These are phyloP conservation scores for Peribolospora kevripleyi DNA, from an alignment of 768 basidiomycete species.

Conservation along the genomic window DNA sequence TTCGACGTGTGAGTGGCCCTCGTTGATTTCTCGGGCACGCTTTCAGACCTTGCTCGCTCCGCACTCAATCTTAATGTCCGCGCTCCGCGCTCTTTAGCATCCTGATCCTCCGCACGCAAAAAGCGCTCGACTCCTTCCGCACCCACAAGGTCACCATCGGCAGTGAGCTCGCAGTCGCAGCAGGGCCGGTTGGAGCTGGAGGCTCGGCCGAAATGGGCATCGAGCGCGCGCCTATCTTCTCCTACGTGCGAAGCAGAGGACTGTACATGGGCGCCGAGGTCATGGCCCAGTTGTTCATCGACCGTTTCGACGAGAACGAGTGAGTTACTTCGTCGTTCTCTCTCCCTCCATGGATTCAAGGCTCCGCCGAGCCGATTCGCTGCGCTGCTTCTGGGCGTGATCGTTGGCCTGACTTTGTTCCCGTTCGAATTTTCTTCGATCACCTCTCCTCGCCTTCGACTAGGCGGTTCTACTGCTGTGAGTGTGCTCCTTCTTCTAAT, in stretches of 20 bases:
- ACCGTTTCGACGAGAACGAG: conserved; percentile 12
- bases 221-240: conserved; percentile 11
- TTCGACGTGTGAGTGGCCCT: not conserved
- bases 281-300: conserved; percentile 11
- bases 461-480: not conserved
- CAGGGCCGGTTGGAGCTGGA: conserved; percentile 13
- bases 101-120: conserved; percentile 11
- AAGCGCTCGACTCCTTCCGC: conserved; percentile 13
- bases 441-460: too few species aligned
- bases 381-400: not conserved
- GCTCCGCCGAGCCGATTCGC: not conserved
- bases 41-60: not conserved
- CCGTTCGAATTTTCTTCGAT: too few species aligned
- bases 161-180: conserved; percentile 10
- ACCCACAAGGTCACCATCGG: conserved; percentile 13
- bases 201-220: conserved; percentile 10
- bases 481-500: too few species aligned
- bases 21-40: too few species aligned
- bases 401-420: too few species aligned
- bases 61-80: not conserved
- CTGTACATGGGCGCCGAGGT: conserved; percentile 15
- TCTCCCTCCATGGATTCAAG: not conserved
- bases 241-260: conserved; percentile 9
- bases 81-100: conserved; percentile 5
- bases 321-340: not conserved